Conservation (phyloP, 495 filamentous ascomycete species). For the Penicillium subrubescens region DNA sequence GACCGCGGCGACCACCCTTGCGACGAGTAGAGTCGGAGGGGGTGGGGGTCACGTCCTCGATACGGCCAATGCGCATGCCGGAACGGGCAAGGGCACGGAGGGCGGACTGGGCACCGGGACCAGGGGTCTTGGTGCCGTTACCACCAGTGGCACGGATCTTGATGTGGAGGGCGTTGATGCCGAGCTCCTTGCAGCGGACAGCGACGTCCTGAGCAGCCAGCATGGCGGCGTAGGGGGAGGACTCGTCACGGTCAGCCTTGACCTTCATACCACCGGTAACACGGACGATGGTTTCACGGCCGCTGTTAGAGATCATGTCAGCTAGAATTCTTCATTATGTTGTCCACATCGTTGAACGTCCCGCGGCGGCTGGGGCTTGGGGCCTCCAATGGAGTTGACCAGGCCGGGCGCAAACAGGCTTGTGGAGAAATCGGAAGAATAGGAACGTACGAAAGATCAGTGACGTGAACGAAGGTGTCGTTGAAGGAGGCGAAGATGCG, state of each 20-base stretch:
- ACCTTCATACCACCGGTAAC: constrained; percentile 99
- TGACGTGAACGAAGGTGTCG: constrained; percentile 98
- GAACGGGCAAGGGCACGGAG: constrained; percentile 97
- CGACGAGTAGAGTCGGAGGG: constrained; percentile 98
- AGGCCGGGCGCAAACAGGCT: neutral
- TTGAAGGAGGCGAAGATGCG: constrained; percentile 99
- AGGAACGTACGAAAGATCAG: constrained; percentile 88
- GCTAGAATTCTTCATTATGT: constrained; percentile 36
- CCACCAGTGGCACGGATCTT: constrained; percentile 99
- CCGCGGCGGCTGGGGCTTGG: neutral
- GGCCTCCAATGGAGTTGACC: constrained; percentile 6
- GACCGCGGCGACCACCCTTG: constrained; percentile 99
- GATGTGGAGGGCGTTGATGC: constrained; percentile 98
- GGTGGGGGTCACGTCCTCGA: constrained; percentile 99
- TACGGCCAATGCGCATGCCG: constrained; percentile 99
- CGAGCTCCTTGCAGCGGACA: constrained; percentile 96
- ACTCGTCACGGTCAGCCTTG: constrained; percentile 99
- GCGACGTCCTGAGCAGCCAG: constrained; percentile 96
- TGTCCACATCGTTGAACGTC: neutral
- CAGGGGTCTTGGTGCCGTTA: constrained; percentile 99
- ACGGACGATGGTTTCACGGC: constrained; percentile 99
- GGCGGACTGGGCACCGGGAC: constrained; percentile 96
- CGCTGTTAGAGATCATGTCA: constrained; percentile 76
- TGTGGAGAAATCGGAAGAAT: constrained; percentile 3
- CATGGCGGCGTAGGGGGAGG: constrained; percentile 99